phyloP scores from a whole-genome alignment of 495 filamentous ascomycete genomes.

The Oidiodendron maius region DNA sequence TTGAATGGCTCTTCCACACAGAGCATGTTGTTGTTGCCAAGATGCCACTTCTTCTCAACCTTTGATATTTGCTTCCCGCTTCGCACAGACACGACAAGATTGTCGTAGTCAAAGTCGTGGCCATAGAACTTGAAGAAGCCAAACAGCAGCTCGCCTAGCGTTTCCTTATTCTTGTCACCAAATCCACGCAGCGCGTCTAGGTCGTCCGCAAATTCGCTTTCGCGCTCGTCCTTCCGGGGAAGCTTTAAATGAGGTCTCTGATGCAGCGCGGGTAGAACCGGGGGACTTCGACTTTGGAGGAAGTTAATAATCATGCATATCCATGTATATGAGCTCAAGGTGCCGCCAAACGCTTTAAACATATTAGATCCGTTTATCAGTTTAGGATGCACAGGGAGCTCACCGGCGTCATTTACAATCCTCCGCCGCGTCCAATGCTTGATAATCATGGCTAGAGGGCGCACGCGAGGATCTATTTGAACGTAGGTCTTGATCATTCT shows the following conservation, averaged over 20 bases:
- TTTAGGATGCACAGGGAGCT: conserved; percentile 25
- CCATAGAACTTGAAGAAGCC: conserved; percentile 93
- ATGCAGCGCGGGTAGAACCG: conserved; percentile 82
- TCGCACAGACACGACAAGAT: conserved; percentile 78
- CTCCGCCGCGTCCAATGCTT: conserved; percentile 95
- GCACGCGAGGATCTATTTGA: conserved; percentile 83
- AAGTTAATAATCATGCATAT: conserved; percentile 98
- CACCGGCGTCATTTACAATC: conserved; percentile 92
- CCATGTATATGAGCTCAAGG: conserved; percentile 98
- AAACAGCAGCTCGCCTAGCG: conserved; percentile 77
- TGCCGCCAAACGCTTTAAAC: conserved; percentile 74
- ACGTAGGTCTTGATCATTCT: conserved; percentile 98
- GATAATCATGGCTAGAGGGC: conserved; percentile 89
- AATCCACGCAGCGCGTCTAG: conserved; percentile 63
- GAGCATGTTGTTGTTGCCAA: conserved; percentile 68
- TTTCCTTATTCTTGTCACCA: conserved; percentile 76
- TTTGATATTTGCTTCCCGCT: conserved; percentile 78
- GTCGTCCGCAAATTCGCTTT: conserved; percentile 81
- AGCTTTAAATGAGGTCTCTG: conserved; percentile 61
- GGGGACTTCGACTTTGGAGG: conserved; percentile 76
- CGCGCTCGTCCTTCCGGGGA: conserved; percentile 51
- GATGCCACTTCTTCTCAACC: conserved; percentile 78
- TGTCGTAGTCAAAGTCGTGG: conserved; percentile 87
- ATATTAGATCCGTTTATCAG: not conserved
- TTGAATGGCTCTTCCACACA: conserved; percentile 99